Base-by-base conservation (phyloP, 306 rosid genomes). In the Quercus aquifolioides region DNA sequence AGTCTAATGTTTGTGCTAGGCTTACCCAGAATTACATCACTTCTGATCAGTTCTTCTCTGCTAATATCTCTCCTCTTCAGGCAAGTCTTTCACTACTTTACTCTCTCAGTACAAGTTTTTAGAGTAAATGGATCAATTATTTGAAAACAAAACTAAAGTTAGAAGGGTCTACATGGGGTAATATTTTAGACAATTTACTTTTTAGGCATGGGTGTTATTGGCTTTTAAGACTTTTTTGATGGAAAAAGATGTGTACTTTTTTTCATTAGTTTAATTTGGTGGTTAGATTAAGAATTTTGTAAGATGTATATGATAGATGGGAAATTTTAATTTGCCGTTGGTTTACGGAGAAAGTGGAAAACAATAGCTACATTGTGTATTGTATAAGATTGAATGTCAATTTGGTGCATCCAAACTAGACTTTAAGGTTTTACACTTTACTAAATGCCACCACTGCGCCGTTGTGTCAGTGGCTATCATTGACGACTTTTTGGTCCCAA, bases 11-110 rank as follows among this genome's bases (percentile, higher is more conserved):
- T 7, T 95, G 99, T 69, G 9, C 67, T 9, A 77, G 79, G 55
- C 91, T 95, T 30, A 74, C 78, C 3, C 86, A 81, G 77, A 70
- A 89, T 73, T 92, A 87, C 56, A 25, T 87, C 74, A 62, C 91
- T 1, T 82, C 92, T 5, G 88, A 92, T 55, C 96, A 91, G 58
- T 95, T 92, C 71, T 88, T 89, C 82, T 52, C 25, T 33, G 91
- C 97, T 74, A 90, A 74, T 18, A 81, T 92, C 75, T 86, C 98
- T 55, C 98, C 99, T 31, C 89, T 91, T 26, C 95, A 95, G 97
- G 99, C 82, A 78, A 76, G 65, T 73, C 46, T 43, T 58, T 71
- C 51, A 49, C 54, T 28, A 26, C 46, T 8, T 41, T 41, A 7
- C 46, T 41, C 46, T 41, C 46, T 41, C 46, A 41, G 1, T 2